Percentiles rank a stretch among this genome's conserved stretches.
phyloP scores from a whole-genome alignment of 2,329 filamentous ascomycete genomes.

The Ceratocystis ficicola region DNA sequence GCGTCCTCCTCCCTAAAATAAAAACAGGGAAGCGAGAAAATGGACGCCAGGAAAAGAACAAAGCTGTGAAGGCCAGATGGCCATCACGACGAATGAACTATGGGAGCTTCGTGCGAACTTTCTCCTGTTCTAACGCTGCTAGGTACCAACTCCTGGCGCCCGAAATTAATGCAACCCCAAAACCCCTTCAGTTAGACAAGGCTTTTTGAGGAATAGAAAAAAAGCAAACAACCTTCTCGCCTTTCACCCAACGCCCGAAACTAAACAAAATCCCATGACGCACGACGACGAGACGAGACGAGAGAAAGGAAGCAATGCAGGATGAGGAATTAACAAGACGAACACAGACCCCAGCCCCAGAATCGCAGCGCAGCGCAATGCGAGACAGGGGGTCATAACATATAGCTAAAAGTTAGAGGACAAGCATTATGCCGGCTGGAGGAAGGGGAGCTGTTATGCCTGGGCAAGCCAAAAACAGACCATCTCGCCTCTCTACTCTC shows the following conservation, averaged over 20 bases:
- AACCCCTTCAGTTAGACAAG: not conserved
- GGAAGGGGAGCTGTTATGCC: not conserved
- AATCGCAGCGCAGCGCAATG: too few species aligned
- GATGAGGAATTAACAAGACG: not conserved
- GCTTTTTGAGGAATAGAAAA: not conserved
- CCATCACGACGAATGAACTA: too few species aligned
- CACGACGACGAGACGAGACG: not conserved
- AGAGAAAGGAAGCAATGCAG: not conserved
- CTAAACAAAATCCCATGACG: conserved; percentile 1
- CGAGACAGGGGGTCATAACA: too few species aligned
- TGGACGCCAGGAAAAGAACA: not conserved
- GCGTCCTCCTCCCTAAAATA: not conserved
- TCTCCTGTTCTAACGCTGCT: not conserved
- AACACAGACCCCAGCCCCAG: too few species aligned
- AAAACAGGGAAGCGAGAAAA: not conserved
- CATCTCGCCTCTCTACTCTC: not conserved
- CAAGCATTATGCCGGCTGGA: not conserved
- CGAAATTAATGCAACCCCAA: not conserved
- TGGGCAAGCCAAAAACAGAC: not conserved
- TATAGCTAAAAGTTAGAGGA: too few species aligned
- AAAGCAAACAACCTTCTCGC: not conserved
- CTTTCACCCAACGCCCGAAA: not conserved
- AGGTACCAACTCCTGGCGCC: not conserved
- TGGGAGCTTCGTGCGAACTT: not conserved
- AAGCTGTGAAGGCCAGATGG: not conserved